Evolutionary conservation across 2,329 filamentous ascomycete species (phyloP), one percentile per base, ranked within the genome.

Genomic region (Shiraia sp.): DNA sequence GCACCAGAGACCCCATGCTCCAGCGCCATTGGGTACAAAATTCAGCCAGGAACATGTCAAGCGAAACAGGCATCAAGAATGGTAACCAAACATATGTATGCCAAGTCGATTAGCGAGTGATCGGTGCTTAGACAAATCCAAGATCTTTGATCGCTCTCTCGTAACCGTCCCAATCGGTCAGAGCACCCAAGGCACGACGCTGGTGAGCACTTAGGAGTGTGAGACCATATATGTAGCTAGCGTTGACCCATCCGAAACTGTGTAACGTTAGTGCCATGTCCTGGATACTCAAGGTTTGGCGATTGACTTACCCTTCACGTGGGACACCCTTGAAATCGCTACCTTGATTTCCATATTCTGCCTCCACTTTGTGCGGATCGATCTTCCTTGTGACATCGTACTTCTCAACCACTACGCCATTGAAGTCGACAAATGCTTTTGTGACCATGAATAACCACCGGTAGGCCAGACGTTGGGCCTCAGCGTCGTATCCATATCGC

Each of bases 381-480:
- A 91, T 83, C 4, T 87, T 85, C 42, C 89, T 78, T 14, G 92
- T 97, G 46, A 99, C 93, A 71, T 99, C 89, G 74, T 99, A 99
- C 75, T 99, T 99, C 73, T 99, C 93, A 5, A 97, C 93, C 2
- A 99, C 92, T 7, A 96, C 90, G 27, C 93, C 93, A 65, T 97
- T 97, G 77, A 92, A 97, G 69, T 99, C 92, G 47, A 96, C 91
- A 73, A 97, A 97, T 0, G 93, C 91, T 72, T 95, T 96, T 44
- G 90, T 96, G 61, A 96, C 90, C 92, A 97, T 97, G 69, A 91
- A 95, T 38, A 96, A 75, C 93, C 93, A 99, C 71, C 93, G 90
- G 72, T 99, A 99, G 0, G 90, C 88, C 51, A 99, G 73, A 24
- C 90, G 79, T 72, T 96, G 88, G 1, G 90, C 90, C 48, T 96